Percentiles rank a stretch among this genome's conserved stretches.
phyloP scores from a whole-genome alignment of 176 grass and related monocot species.

The Eremochloa ophiuroides region DNA sequence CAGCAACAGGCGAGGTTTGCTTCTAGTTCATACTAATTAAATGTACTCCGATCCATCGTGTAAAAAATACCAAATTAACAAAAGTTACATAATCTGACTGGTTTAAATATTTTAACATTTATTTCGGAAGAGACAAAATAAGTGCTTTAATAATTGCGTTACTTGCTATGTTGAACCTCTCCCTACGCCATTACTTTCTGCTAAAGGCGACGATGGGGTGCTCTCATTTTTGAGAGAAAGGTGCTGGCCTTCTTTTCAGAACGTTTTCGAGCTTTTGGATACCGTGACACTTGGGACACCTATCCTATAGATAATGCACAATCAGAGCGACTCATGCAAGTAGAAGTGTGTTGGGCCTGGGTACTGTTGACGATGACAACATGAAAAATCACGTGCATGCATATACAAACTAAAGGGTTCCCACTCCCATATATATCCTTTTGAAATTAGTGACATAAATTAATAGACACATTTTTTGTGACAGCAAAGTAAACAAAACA shows the following conservation, averaged over 20 bases:
- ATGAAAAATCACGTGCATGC: background rate
- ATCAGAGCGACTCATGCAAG: background rate
- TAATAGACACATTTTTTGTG: background rate
- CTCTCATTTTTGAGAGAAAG: constrained; percentile 14
- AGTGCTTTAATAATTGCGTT: constrained; percentile 9
- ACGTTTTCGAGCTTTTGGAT: constrained; percentile 22
- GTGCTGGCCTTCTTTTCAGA: background rate
- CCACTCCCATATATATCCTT: background rate
- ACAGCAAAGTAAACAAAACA: background rate
- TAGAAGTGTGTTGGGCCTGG: constrained; percentile 9
- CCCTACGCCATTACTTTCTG: background rate
- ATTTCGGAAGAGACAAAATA: background rate
- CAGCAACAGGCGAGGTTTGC: background rate
- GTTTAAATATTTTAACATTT: background rate
- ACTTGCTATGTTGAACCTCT: background rate
- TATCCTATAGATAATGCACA: background rate
- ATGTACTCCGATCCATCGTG: background rate
- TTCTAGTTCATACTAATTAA: background rate
- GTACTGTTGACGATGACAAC: constrained; percentile 7
- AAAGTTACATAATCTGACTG: background rate
- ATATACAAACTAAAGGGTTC: background rate
- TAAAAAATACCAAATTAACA: background rate
- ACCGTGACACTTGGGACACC: background rate
- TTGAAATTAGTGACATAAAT: background rate
- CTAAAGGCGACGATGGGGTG: background rate